Evolutionary conservation across 23 red algal genomes (phyloP), one percentile per base, ranked within the genome.

Genomic region (Gracilaria domingensis): DNA sequence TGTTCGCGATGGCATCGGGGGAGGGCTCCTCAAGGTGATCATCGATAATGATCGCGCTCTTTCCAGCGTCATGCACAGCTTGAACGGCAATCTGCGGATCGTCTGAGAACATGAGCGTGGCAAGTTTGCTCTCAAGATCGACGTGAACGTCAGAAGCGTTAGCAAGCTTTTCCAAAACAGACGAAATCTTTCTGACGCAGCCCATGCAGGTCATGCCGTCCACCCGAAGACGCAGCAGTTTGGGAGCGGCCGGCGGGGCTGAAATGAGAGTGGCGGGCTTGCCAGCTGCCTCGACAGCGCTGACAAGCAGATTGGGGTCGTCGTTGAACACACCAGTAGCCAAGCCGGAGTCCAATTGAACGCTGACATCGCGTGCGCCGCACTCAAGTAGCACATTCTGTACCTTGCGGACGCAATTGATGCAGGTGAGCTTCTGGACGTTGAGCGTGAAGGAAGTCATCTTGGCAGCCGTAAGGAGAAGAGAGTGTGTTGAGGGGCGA

Each of bases 191-290:
- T 35, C 57, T 24, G 53, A 87, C 91, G 83, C 83, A 87, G 51
- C 62, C 62, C 66, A 61, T 60, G 33, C 82, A 87, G 23, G 66
- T 94, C 91, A 94, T 94, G 28, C 91, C 91, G 9, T 67, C 53
- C 24, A 94, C 83, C 1, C 25, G 29, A 20, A 94, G 51, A 4
- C 13, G 64, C 9, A 69, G 33, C 64, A 17, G 64, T 37, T 69
- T 18, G 17, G 57, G 20, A 36, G 69, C 58, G n/a, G 58, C 9
- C 11, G n/a, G 66, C 11, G 29, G 69, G 67, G 84, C 30, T 1
- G 34, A 33, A 30, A 80, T 29, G 6, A 80, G 21, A 14, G 76
- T 71, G 47, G 88, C 88, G 26, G 29, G 28, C 76, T 91, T 91
- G 0, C 88, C 88, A 21, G 88, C 88, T 11, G 47, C 58, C 76